Conservation (phyloP, 208 protist species). For the Novymonas esmeraldas region DNA sequence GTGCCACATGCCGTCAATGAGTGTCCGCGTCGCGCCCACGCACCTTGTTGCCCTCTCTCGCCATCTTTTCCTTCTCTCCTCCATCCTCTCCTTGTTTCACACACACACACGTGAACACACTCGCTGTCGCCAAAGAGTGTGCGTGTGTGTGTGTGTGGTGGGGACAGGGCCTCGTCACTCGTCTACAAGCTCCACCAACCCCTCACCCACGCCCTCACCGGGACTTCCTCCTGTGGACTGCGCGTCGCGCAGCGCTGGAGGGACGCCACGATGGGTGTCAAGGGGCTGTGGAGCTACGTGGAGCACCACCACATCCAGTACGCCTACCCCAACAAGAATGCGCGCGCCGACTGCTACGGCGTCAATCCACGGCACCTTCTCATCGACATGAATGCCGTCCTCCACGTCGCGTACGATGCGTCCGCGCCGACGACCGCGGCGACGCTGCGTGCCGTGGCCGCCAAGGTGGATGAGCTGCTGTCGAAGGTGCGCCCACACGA, state of each 20-base stretch:
- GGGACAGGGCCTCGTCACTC: no score
- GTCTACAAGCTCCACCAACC: not conserved
- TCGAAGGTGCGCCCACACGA: conserved; percentile 34
- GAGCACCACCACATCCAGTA: conserved; percentile 58
- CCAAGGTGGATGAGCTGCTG: conserved; percentile 45
- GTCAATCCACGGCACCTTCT: conserved; percentile 64
- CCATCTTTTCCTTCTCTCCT: not conserved
- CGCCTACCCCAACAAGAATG: conserved; percentile 26
- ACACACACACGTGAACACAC: not conserved
- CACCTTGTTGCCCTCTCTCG: not conserved
- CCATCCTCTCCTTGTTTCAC: not conserved
- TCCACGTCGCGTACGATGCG: conserved; percentile 55
- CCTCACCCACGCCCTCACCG: not conserved
- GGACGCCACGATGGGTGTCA: conserved; percentile 58
- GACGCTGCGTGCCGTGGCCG: conserved; percentile 40
- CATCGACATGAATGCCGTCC: conserved; percentile 85
- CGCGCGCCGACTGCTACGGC: conserved; percentile 26
- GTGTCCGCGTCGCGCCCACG: no score
- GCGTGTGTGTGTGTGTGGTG: not conserved
- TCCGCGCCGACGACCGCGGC: conserved; percentile 33
- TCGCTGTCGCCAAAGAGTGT: not conserved
- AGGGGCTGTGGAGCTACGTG: conserved; percentile 79
- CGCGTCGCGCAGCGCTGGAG: no score
- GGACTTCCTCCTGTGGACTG: no score
- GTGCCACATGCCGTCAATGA: no score